Evolutionary conservation across 78 protist genomes (phyloP), one percentile per base, ranked within the genome.

Genomic region (Dictyostelium intermedium): DNA sequence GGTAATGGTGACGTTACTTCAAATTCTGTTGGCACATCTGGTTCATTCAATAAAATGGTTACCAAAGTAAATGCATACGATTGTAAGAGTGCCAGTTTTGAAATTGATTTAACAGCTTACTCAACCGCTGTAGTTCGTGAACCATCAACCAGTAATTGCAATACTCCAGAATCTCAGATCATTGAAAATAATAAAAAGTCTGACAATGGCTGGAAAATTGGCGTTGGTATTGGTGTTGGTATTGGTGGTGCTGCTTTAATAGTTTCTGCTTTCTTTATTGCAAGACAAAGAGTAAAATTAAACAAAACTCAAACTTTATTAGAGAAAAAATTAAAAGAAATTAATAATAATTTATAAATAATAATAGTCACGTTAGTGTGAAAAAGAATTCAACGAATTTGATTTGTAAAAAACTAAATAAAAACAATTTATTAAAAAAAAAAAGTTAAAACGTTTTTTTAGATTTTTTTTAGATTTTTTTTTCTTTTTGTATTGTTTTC

Each of bases 221-320:
- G 82, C 23, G 82, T 76, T 7, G 82, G 82, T 76, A 23, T 76
- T 76, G 82, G 82, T 23, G 82, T 76, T 5, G 82, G 82, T 41
- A 8, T 79, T 27, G 84, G 84, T 47, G 84, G 60, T 34, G 84
- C 69, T 14, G 39, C 43, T 45, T 13, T 79, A 5, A 25, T 45
- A 18, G 66, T 37, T 25, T 27, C 83, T 7, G 61, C 35, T 77
- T 35, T 39, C 83, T 77, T 79, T 25, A 41, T 79, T 14, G 5
- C 53, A 3, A 79, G 5, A 47, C 84, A 79, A 47, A 39, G 47
- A 45, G 13, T 39, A 9, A 79, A 79, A 37, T n/a, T 79, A 13
- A 45, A 47, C 5, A 25, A 79, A 45, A 79, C 84, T 25, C 60
- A 79, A 27, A n/a, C 60, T 18, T 45, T 79, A 39, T 45, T 79